These are phyloP conservation scores for Globisporangium barbulae DNA, from an alignment of 352 stramenopile species.

Conservation along the genomic window DNA sequence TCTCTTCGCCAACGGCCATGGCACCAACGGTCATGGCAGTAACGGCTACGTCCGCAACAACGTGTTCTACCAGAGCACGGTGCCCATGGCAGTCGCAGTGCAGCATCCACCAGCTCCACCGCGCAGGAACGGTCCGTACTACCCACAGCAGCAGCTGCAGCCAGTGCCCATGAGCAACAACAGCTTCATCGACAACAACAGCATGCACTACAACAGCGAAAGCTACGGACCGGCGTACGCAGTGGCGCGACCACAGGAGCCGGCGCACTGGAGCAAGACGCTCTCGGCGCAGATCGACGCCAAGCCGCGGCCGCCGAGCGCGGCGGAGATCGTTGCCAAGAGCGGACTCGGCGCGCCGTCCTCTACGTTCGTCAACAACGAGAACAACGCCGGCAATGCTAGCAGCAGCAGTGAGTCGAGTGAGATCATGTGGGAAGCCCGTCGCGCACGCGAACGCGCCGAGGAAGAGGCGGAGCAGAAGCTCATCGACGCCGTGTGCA, in stretches of 20 bases:
- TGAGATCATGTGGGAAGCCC: constrained; percentile 65
- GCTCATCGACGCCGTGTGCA: constrained; percentile 72
- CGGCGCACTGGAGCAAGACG: constrained; percentile 17
- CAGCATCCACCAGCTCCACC: background rate
- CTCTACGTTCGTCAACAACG: background rate
- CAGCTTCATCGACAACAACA: background rate
- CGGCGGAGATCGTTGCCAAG: constrained; percentile 1
- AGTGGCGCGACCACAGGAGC: background rate
- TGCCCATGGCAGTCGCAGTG: background rate
- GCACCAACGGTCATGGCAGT: background rate
- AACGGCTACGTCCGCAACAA: constrained; percentile 15
- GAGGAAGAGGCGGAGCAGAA: constrained; percentile 66
- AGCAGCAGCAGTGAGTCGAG: constrained; percentile 2
- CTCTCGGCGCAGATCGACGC: constrained; percentile 27
- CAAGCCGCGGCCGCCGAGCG: constrained; percentile 3
- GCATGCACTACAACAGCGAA: background rate
- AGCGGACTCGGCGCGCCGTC: background rate
- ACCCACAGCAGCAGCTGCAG: background rate
- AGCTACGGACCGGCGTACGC: constrained; percentile 1
- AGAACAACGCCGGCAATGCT: constrained; percentile 1
- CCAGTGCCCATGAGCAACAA: background rate
- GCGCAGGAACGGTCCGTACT: background rate
- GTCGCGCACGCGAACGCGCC: constrained; percentile 42
- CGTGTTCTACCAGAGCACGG: constrained; percentile 16
- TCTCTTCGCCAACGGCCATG: constrained; percentile 4